Evolutionary conservation across 495 filamentous ascomycete genomes (phyloP).

Genomic region (Penicillium fimorum): DNA sequence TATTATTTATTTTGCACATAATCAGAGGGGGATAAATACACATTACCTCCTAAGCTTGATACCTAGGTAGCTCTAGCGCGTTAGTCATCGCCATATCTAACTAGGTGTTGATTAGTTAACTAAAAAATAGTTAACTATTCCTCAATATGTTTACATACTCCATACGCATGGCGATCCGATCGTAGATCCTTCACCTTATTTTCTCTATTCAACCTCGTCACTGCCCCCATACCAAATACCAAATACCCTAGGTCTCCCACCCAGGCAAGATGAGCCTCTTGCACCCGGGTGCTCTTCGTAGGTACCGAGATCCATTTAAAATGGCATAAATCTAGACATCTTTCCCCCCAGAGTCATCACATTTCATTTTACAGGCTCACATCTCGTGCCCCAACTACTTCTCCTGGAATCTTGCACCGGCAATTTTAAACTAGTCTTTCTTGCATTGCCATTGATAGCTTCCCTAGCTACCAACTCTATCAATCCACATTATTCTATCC

Average conservation of each 20-base stretch:
- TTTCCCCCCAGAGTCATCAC: not conserved
- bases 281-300: not conserved
- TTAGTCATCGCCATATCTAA: not conserved
- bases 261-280: not conserved
- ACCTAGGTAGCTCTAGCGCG: not conserved
- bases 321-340: not conserved
- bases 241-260: not conserved
- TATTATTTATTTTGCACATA: not conserved
- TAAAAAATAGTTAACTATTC: not conserved
- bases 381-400: not conserved
- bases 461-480: not conserved
- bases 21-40: not conserved
- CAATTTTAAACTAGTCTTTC: not conserved
- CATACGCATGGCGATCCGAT: not conserved
- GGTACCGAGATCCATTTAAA: not conserved
- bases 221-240: not conserved
- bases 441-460: not conserved
- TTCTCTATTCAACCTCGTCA: not conserved
- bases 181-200: not conserved
- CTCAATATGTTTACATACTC: not conserved
- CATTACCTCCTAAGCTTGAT: not conserved
- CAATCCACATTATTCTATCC: not conserved
- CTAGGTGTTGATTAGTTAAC: no score
- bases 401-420: not conserved
- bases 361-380: not conserved